Percentiles rank a stretch among this genome's conserved stretches.
Evolutionary conservation across 1,139 yeast genomes (phyloP).

Genomic region (Scheffersomyces illinoinensis): DNA sequence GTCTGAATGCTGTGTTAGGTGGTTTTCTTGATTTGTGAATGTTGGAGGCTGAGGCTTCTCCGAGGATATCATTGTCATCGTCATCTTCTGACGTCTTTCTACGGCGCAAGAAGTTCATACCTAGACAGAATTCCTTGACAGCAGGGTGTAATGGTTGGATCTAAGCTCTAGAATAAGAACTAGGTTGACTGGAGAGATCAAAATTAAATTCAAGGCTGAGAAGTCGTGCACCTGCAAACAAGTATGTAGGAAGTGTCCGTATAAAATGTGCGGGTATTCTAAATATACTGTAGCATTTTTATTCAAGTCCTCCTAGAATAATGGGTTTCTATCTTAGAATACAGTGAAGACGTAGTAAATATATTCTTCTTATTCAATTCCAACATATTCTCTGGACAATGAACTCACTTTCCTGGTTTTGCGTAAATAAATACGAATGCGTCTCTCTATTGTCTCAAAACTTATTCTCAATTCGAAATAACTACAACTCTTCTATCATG

Average conservation of each 20-base stretch:
- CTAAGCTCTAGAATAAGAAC: background rate
- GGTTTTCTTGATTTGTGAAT: slow-evolving; percentile 61
- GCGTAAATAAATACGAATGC: too few species aligned
- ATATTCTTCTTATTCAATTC: too few species aligned
- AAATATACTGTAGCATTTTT: background rate
- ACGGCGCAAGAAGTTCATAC: slow-evolving; percentile 43
- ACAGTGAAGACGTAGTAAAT: too few species aligned
- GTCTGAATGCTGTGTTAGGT: slow-evolving; percentile 79
- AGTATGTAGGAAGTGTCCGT: background rate
- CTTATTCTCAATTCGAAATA: too few species aligned
- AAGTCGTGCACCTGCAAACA: background rate
- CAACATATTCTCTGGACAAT: too few species aligned
- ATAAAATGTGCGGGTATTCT: too few species aligned
- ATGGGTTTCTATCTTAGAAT: too few species aligned
- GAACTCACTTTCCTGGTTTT: too few species aligned
- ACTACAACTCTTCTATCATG: background rate
- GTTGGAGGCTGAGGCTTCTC: slow-evolving; percentile 22
- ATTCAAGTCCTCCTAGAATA: background rate
- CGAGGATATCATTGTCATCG: slow-evolving; percentile 25
- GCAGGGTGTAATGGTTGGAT: background rate
- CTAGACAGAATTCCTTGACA: background rate
- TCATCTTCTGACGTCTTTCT: slow-evolving; percentile 28
- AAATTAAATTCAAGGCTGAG: background rate
- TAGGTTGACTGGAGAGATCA: background rate
- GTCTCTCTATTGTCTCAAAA: too few species aligned